Percentiles rank a stretch among this genome's conserved stretches.
Conservation (phyloP, 305 asterid species). For the Coffea humblotiana region DNA sequence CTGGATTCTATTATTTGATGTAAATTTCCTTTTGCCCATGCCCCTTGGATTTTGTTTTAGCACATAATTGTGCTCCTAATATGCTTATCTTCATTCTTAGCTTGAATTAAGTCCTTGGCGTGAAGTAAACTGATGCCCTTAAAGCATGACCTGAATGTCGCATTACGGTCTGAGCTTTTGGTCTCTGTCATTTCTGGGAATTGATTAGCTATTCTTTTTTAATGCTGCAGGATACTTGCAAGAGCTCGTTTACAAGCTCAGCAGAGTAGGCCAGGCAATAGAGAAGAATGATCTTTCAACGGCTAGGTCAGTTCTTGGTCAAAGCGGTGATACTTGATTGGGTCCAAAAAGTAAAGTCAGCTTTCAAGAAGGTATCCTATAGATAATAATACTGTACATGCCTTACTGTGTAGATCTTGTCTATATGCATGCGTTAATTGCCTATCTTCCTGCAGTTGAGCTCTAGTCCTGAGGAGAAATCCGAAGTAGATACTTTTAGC, state of each 20-base stretch:
- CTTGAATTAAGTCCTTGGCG: too few species aligned
- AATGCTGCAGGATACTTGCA: slow-evolving; percentile 70
- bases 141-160: too few species aligned
- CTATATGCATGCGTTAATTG: slow-evolving; percentile 5
- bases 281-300: slow-evolving; percentile 68
- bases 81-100: too few species aligned
- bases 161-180: not conserved
- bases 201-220: slow-evolving; percentile 8
- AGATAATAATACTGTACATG: not conserved
- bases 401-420: not conserved
- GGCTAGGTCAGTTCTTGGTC: slow-evolving; percentile 79
- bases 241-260: slow-evolving; percentile 80
- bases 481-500: slow-evolving; percentile 61
- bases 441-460: slow-evolving; percentile 58
- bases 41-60: too few species aligned
- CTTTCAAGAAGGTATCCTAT: slow-evolving; percentile 64
- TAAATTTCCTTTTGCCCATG: too few species aligned
- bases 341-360: slow-evolving; percentile 68
- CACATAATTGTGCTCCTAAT: too few species aligned
- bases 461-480: slow-evolving; percentile 73
- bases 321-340: slow-evolving; percentile 62
- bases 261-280: slow-evolving; percentile 79
- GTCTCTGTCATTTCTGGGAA: not conserved
- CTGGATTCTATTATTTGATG: not conserved
- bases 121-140: too few species aligned